phyloP scores from a whole-genome alignment of 2,329 filamentous ascomycete genomes.

The Colletotrichum lupini region DNA sequence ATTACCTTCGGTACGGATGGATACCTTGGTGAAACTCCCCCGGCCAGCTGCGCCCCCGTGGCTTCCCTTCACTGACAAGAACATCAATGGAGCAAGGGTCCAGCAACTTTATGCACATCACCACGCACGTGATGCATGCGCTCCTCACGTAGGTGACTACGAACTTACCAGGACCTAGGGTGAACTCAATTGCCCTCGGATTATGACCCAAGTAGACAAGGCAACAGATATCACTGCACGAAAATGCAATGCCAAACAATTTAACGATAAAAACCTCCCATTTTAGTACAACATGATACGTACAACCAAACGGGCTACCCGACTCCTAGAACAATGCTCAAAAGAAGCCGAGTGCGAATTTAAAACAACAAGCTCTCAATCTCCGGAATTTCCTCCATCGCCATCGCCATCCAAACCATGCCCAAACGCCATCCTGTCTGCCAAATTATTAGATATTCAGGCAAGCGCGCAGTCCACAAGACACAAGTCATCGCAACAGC shows the following conservation, averaged over 20 bases:
- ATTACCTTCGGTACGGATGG: conserved; percentile 17
- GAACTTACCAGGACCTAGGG: too few species aligned
- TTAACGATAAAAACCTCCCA: conserved; percentile 24
- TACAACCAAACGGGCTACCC: conserved; percentile 24
- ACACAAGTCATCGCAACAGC: conserved; percentile 21
- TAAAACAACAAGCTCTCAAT: conserved; percentile 26
- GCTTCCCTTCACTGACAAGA: conserved; percentile 11
- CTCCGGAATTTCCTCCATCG: conserved; percentile 30
- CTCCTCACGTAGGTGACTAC: conserved; percentile 15
- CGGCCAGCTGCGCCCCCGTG: conserved; percentile 32
- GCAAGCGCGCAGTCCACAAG: conserved; percentile 18
- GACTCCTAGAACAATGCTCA: conserved; percentile 33
- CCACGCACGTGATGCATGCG: conserved; percentile 14
- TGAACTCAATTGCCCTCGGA: neutral
- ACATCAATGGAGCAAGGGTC: conserved; percentile 20
- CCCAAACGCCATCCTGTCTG: conserved; percentile 31
- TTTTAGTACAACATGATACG: conserved; percentile 34
- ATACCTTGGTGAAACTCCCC: conserved; percentile 30
- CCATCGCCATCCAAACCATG: conserved; percentile 27
- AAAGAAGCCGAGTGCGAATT: conserved; percentile 28
- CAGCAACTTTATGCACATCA: conserved; percentile 33
- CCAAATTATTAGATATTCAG: conserved; percentile 32
- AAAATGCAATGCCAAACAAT: neutral
- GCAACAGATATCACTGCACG: neutral
- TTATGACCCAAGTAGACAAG: neutral